A percentile compares a stretch with the other conserved stretches of the same genome.
phyloP scores from a whole-genome alignment of 805 yeast genomes.

The Schwanniomyces polymorphus region DNA sequence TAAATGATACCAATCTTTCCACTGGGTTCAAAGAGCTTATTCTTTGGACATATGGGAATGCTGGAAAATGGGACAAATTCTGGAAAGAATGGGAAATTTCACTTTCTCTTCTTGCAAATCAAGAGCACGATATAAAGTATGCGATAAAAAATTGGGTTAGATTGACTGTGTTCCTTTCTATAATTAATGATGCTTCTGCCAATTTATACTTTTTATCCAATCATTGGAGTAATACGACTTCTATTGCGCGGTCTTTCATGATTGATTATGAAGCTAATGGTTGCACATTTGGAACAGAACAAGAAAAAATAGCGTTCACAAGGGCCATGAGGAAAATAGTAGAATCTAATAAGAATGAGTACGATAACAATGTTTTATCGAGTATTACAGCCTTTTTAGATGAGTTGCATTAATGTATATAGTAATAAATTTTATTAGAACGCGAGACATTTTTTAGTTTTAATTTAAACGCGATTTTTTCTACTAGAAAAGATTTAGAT shows the following conservation, averaged over 20 bases:
- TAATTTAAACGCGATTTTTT: not conserved
- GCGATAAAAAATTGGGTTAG: constrained; percentile 27
- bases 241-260: constrained; percentile 23
- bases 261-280: constrained; percentile 16
- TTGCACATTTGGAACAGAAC: constrained; percentile 14
- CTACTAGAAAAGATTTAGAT: not conserved
- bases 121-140: constrained; percentile 2
- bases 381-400: constrained; percentile 10
- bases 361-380: constrained; percentile 3
- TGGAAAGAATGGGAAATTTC: constrained; percentile 39
- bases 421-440: not conserved
- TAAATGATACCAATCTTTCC: constrained; percentile 1
- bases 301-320: constrained; percentile 22
- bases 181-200: constrained; percentile 24
- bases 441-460: not conserved
- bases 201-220: constrained; percentile 25
- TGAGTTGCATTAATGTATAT: constrained; percentile 4
- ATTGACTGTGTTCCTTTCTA: constrained; percentile 30
- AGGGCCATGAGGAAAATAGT: constrained; percentile 20
- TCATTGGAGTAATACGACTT: constrained; percentile 26
- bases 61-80: constrained; percentile 36
- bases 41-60: constrained; percentile 37
- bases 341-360: constrained; percentile 8
- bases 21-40: constrained; percentile 31
- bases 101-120: constrained; percentile 8